These are phyloP conservation scores for Yamadazyma taylorii DNA, from an alignment of 1,139 yeast genomes.

Conservation along the genomic window DNA sequence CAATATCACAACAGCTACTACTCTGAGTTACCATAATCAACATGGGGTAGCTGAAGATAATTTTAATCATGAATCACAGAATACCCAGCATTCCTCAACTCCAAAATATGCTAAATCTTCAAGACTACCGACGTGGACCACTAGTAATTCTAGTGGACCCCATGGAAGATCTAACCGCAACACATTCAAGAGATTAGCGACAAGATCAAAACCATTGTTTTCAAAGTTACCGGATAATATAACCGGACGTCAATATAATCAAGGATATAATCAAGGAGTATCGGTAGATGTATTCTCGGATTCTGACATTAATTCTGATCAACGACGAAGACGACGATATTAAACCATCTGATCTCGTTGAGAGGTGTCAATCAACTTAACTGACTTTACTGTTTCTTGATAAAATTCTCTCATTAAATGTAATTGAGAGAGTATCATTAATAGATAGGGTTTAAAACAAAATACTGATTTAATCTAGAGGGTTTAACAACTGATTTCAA, in stretches of 20 bases:
- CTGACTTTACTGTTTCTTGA: not conserved
- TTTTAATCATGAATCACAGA: not conserved
- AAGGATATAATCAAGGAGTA: constrained; percentile 2
- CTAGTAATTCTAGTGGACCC: constrained; percentile 2
- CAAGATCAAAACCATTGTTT: constrained; percentile 1
- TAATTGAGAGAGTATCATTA: constrained; percentile 2
- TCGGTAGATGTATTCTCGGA: not conserved
- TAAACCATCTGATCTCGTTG: too few species aligned
- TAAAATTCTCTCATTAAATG: not conserved
- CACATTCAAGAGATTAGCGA: not conserved
- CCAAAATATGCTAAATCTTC: constrained; percentile 1
- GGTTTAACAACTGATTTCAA: too few species aligned
- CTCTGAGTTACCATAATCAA: too few species aligned
- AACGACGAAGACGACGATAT: constrained; percentile 3
- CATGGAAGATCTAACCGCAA: not conserved
- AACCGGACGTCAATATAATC: constrained; percentile 1
- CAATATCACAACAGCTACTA: too few species aligned
- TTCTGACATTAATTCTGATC: not conserved
- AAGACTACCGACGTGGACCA: constrained; percentile 3
- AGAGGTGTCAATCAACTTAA: too few species aligned
- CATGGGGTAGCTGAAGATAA: too few species aligned
- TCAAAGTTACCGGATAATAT: not conserved
- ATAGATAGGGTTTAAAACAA: not conserved
- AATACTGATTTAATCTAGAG: too few species aligned
- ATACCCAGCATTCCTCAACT: not conserved